Base-by-base conservation (phyloP, 2,329 filamentous ascomycete species). In the Diaporthe citri region DNA sequence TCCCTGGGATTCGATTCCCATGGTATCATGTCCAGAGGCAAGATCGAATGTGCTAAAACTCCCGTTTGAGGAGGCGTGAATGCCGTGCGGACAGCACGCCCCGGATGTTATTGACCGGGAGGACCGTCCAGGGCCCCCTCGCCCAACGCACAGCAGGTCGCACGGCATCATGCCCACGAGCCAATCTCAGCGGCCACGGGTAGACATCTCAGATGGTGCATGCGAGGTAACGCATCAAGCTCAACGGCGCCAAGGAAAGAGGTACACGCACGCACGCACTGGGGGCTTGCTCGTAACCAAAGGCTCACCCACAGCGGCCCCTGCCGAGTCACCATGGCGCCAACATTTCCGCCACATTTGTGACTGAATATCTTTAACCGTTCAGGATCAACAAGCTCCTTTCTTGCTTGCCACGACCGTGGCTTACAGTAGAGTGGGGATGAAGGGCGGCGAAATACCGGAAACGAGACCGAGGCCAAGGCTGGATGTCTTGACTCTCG, bases 391-490 rank as follows among this genome's bases (percentile, higher is more conserved):
- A 28, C 4, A 28, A 17, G 46, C 28, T 39, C 34, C 25, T n/a
- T 1, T 28, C 4, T 7, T 17, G 7, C 20, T 28, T 6, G 1
- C n/a, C 1, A 34, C 20, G 48, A 15, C n/a, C 34, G 46, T 39
- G 10, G n/a, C n/a, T 31, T 41, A 13, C 5, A 1, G 12, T 10
- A 15, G n/a, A 31, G 3, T n/a, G 4, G 28, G 34, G 6, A 15
- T 7, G n/a, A 31, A 22, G 8, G 31, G 55, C n/a, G n/a, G 48
- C 7, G 34, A 25, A 39, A 28, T 28, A 15, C 34, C 48, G 64
- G 48, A 5, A 25, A 41, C 64, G 34, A 55, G n/a, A 28, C 48
- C 64, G 34, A 69, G n/a, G 64, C 46, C 48, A 67, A 67, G 64
- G 31, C 46, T 25, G 22, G 22, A 39, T 12, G 13, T 52, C 64